A percentile compares a stretch with the other conserved stretches of the same genome.
These are phyloP conservation scores for Magnolia officinalis DNA, from an alignment of 164 flowering plant genomes.

Conservation along the genomic window DNA sequence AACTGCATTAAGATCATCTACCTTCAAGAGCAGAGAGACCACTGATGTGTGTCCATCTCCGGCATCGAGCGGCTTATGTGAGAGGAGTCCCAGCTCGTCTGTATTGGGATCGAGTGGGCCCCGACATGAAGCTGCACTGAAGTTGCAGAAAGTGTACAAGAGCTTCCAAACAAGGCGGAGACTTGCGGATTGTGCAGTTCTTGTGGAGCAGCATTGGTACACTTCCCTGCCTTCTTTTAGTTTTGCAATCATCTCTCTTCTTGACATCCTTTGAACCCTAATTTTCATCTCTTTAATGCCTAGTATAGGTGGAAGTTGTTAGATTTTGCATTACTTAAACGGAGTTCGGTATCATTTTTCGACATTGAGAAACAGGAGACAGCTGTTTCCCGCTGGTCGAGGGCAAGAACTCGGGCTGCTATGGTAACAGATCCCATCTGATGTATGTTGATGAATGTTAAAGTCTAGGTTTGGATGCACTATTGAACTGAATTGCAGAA, in stretches of 20 bases:
- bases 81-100: constrained; percentile 13
- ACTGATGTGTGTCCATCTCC: constrained; percentile 10
- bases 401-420: constrained; percentile 88
- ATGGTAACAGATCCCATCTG: constrained; percentile 37
- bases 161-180: constrained; percentile 86
- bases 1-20: constrained; percentile 4
- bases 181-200: constrained; percentile 94
- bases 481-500: background rate
- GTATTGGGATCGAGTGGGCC: constrained; percentile 27
- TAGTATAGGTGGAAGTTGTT: constrained; percentile 37
- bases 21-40: constrained; percentile 4
- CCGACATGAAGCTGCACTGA: constrained; percentile 71
- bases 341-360: constrained; percentile 83
- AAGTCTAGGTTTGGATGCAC: background rate
- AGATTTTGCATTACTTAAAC: constrained; percentile 85
- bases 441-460: background rate
- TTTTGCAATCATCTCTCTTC: background rate
- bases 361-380: constrained; percentile 70
- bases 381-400: constrained; percentile 80
- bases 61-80: constrained; percentile 16
- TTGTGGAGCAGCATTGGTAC: constrained; percentile 82
- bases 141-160: constrained; percentile 92
- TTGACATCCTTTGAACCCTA: too few species aligned
- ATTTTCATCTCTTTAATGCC: background rate
- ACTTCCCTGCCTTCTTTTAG: constrained; percentile 3